Evolutionary conservation across 371 early-diverging fungal species (phyloP).

Genomic region (Apophysomyces ossiformis): DNA sequence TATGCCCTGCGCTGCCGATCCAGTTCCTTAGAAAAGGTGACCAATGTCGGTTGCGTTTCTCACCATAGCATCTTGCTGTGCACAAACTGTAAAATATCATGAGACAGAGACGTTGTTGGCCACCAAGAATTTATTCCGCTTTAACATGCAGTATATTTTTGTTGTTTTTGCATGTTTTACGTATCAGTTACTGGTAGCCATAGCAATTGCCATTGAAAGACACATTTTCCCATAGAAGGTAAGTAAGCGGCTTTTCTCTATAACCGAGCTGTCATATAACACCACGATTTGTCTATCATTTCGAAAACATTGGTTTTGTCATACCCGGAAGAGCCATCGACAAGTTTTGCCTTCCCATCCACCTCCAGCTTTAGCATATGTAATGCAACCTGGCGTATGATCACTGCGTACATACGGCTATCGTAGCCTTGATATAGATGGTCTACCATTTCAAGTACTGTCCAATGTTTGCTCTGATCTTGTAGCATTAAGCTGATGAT

Average conservation of each 20-base stretch:
- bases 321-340: background rate
- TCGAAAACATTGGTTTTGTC: constrained; percentile 13
- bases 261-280: constrained; percentile 5
- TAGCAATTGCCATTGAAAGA: no score
- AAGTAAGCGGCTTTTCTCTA: background rate
- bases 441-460: constrained; percentile 23
- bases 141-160: background rate
- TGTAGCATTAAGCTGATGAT: constrained; percentile 29
- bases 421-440: constrained; percentile 1
- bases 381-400: constrained; percentile 25
- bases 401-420: constrained; percentile 18
- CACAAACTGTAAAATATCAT: no score
- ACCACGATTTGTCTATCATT: constrained; percentile 21
- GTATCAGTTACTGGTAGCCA: no score
- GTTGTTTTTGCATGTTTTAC: background rate
- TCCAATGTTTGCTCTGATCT: constrained; percentile 26
- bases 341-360: constrained; percentile 19
- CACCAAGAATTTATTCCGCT: no score
- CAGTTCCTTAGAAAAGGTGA: no score
- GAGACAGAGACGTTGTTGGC: no score
- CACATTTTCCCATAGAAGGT: background rate
- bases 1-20: no score
- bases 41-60: no score
- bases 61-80: no score
- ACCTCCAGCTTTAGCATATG: constrained; percentile 25